Evolutionary conservation across 345 rosid genomes (phyloP), one percentile per base, ranked within the genome.

Genomic region (Populus euphratica): DNA sequence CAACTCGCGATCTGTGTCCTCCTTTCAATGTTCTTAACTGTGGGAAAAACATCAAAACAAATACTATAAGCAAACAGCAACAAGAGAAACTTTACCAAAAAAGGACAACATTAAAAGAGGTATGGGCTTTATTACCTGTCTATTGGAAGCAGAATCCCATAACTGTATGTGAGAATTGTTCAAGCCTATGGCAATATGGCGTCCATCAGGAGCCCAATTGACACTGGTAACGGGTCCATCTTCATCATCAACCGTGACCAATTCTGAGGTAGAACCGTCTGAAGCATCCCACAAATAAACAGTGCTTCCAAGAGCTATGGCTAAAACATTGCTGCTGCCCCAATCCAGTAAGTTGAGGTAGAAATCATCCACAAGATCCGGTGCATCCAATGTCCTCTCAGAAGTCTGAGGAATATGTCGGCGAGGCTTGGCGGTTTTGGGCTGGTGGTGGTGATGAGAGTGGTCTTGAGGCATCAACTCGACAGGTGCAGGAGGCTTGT

Each of bases 201-300:
- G 80, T 4, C 88, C 89, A 74, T 85, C 86, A 4, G 86, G 91
- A 29, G 91, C 87, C 91, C 88, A 88, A 69, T 41, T 88, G 8
- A 88, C 86, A 47, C 87, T 87, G 5, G 90, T 87, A 11, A 88
- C 82, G 0, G 88, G 90, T 14, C 85, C 86, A n/a, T 29, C 35
- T 59, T 82, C 85, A 1, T 84, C 85, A 38, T 81, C 80, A 35
- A 83, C 25, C 0, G 90, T 86, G 74, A 88, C 88, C 13, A 87
- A 83, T 79, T 88, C 90, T 2, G 88, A 83, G 39, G 78, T 79
- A 6, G 82, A 73, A 62, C 70, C 73, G 3, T 59, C 33, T 4
- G 82, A 63, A 39, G 74, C 69, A 73, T 74, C 78, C 78, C 78
- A 68, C 33, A 79, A 62, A 44, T 79, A 73, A 6, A 79, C 78